Evolutionary conservation across 805 yeast genomes (phyloP).

Genomic region (Wickerhamiella bombiphila): DNA sequence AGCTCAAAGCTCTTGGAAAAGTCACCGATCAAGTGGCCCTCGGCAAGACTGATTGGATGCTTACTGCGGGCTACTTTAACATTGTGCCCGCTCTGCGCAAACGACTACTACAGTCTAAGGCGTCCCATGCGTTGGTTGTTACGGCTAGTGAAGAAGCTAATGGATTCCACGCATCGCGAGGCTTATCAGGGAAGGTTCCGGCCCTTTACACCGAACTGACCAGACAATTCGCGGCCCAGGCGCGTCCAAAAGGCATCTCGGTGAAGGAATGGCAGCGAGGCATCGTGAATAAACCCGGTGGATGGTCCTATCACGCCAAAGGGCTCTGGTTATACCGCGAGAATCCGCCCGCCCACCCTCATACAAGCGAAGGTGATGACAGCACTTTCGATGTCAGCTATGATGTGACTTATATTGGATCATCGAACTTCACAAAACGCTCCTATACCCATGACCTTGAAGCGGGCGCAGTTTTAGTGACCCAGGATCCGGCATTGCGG

Average conservation of each 20-base stretch:
- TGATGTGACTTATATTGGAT: slow-evolving; percentile 63
- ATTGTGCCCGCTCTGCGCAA: slow-evolving; percentile 61
- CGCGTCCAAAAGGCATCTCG: slow-evolving; percentile 35
- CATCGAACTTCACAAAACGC: slow-evolving; percentile 84
- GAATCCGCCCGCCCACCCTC: slow-evolving; percentile 34
- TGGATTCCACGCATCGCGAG: slow-evolving; percentile 76
- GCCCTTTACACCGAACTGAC: slow-evolving; percentile 74
- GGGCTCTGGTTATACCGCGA: slow-evolving; percentile 78
- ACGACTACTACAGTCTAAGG: slow-evolving; percentile 35
- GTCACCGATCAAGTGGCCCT: slow-evolving; percentile 4
- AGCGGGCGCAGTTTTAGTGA: slow-evolving; percentile 66
- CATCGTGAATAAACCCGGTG: slow-evolving; percentile 58
- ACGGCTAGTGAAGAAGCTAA: slow-evolving; percentile 92
- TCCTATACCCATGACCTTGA: slow-evolving; percentile 83
- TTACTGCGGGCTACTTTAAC: slow-evolving; percentile 95
- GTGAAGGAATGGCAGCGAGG: slow-evolving; percentile 83
- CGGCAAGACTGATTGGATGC: slow-evolving; percentile 48
- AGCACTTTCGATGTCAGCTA: not conserved
- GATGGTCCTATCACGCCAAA: slow-evolving; percentile 98
- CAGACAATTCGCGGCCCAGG: slow-evolving; percentile 44
- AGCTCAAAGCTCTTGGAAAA: slow-evolving; percentile 45
- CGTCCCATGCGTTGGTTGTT: slow-evolving; percentile 49
- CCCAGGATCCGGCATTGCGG: slow-evolving; percentile 49
- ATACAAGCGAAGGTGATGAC: slow-evolving; percentile 22
- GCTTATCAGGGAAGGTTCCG: slow-evolving; percentile 70